Base-by-base conservation (phyloP, 2,329 filamentous ascomycete genomes). In the Sporothrix pallida region DNA sequence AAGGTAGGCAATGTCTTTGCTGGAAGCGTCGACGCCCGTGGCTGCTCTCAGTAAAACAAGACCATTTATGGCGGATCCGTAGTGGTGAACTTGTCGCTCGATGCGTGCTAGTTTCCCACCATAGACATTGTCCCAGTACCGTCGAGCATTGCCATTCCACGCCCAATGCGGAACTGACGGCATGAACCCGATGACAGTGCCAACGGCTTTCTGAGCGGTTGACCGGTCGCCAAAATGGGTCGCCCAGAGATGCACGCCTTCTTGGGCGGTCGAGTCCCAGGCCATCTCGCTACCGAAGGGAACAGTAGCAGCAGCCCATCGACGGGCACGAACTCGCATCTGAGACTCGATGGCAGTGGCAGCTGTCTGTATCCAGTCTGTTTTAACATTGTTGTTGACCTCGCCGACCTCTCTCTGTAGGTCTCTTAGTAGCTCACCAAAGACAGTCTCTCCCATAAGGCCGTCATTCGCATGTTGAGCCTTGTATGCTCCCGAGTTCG, bases 101-200 rank as follows among this genome's bases (percentile, higher is more conserved):
- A 84, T 84, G 12, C 81, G 79, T 4, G 77, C 71, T 5, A 85
- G 80, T 74, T 85, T 85, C 31, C 82, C 83, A 8, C 79, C 83
- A 72, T 85, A 85, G 68, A 86, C 79, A 71, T 87, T 88, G 76
- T 90, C 88, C 88, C 88, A 90, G 78, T 89, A 90, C 6, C 88
- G 80, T 1, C 88, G 83, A 0, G 88, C 87, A 75, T 89, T 90
- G 13, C 88, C 88, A 70, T 90, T 89, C 86, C 86, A 90, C 2
- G 86, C 88, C 88, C 88, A 90, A 75, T 90, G 88, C 0, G 87
- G 82, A 0, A 90, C 85, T 0, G 86, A 87, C 0, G 88, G 87
- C 82, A 85, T 88, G 75, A 86, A 90, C 0, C 86, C 88, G 8
- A 65, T 12, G 31, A 54, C 52, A 2, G 52, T 54, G 52, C n/a